Evolutionary conservation across 352 stramenopile genomes (phyloP).

Genomic region (Phytophthora multivora): DNA sequence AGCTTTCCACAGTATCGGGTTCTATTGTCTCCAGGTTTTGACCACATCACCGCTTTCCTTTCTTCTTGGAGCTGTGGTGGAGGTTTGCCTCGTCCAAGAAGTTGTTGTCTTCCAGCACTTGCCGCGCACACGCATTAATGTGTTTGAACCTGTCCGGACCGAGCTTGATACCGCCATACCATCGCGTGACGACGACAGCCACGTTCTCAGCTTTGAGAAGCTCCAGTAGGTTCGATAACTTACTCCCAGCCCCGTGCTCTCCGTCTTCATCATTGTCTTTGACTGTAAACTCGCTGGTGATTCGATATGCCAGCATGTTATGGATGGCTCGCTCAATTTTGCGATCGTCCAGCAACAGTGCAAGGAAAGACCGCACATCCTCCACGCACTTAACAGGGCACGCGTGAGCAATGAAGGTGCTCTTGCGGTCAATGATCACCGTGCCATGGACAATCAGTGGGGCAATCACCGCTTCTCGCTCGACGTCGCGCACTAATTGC

Average conservation of each 20-base stretch:
- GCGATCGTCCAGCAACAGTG: slow-evolving; percentile 76
- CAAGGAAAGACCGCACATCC: slow-evolving; percentile 81
- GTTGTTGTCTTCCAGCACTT: slow-evolving; percentile 74
- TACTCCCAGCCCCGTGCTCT: slow-evolving; percentile 80
- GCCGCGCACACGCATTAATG: slow-evolving; percentile 74
- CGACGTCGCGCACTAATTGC: slow-evolving; percentile 56
- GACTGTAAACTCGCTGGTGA: slow-evolving; percentile 66
- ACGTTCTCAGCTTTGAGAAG: slow-evolving; percentile 83
- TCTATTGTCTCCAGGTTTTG: too few species aligned
- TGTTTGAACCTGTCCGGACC: slow-evolving; percentile 90
- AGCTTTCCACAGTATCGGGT: not conserved
- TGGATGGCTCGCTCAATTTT: slow-evolving; percentile 87
- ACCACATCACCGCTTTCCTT: slow-evolving; percentile 43
- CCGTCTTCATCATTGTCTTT: slow-evolving; percentile 91
- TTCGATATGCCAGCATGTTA: slow-evolving; percentile 90
- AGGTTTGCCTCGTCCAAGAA: slow-evolving; percentile 44
- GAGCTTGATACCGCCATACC: slow-evolving; percentile 85
- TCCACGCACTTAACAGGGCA: slow-evolving; percentile 67
- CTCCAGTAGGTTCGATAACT: slow-evolving; percentile 82
- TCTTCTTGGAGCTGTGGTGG: slow-evolving; percentile 55
- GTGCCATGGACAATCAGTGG: slow-evolving; percentile 73
- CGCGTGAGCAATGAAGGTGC: slow-evolving; percentile 79
- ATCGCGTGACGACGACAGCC: slow-evolving; percentile 83
- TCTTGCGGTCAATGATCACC: slow-evolving; percentile 81
- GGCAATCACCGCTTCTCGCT: slow-evolving; percentile 56